Conservation (phyloP, 1,139 yeast genomes). For the Diutina mesorugosa region DNA sequence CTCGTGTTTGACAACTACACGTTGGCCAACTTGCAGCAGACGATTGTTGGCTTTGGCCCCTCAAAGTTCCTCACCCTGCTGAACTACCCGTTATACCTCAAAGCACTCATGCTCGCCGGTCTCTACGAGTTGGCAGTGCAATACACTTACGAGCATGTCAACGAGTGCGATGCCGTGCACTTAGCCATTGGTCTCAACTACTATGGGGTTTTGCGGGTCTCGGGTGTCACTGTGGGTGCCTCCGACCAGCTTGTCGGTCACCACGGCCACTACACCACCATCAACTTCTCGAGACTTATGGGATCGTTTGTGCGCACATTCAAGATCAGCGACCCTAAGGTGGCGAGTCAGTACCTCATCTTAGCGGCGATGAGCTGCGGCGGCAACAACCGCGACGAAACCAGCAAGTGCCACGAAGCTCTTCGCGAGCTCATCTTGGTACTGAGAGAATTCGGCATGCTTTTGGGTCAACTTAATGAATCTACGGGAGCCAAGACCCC, state of each 20-base stretch:
- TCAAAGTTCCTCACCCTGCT: constrained; percentile 54
- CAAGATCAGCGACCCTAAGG: constrained; percentile 76
- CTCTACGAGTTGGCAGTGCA: constrained; percentile 74
- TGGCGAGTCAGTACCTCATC: constrained; percentile 79
- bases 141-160: constrained; percentile 45
- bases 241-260: constrained; percentile 22
- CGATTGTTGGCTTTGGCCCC: constrained; percentile 61
- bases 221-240: constrained; percentile 11
- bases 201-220: constrained; percentile 55
- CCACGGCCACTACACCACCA: constrained; percentile 24
- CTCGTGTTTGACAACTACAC: constrained; percentile 64
- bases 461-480: constrained; percentile 65
- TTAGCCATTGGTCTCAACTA: constrained; percentile 72
- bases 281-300: constrained; percentile 46
- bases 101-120: constrained; percentile 64
- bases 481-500: constrained; percentile 64
- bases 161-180: constrained; percentile 84
- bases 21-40: constrained; percentile 61
- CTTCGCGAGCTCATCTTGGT: constrained; percentile 74
- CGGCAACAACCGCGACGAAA: constrained; percentile 27
- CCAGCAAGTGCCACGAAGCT: constrained; percentile 61
- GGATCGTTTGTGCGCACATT: constrained; percentile 72
- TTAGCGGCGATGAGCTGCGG: constrained; percentile 47
- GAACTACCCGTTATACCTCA: constrained; percentile 65
- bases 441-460: constrained; percentile 70